Conservation (phyloP, 2,329 filamentous ascomycete genomes). For the Cryphonectria nitschkei region DNA sequence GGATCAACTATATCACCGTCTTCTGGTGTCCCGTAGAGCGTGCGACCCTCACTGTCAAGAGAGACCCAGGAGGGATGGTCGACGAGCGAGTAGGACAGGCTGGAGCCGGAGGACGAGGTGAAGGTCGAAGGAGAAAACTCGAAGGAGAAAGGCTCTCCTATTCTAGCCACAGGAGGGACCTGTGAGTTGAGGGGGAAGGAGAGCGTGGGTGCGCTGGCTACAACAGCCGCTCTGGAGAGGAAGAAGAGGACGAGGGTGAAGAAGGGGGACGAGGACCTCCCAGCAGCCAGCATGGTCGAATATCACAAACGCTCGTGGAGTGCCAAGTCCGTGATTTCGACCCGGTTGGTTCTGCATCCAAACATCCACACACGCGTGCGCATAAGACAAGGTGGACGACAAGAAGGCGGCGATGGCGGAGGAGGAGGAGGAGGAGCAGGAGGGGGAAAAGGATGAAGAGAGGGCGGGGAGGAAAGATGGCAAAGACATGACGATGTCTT, state of each 20-base stretch:
- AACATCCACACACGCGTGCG: neutral
- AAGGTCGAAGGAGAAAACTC: constrained; percentile 77
- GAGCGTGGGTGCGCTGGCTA: constrained; percentile 45
- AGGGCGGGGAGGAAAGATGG: constrained; percentile 10
- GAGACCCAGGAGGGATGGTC: constrained; percentile 74
- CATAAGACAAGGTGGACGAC: neutral
- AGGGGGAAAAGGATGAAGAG: neutral
- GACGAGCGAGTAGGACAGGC: constrained; percentile 68
- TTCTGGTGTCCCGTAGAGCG: constrained; percentile 71
- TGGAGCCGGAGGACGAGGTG: constrained; percentile 53
- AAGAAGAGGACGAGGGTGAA: constrained; percentile 33
- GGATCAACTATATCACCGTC: constrained; percentile 48
- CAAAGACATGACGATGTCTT: constrained; percentile 20
- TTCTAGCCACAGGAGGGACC: constrained; percentile 76
- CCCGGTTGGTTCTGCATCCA: constrained; percentile 4
- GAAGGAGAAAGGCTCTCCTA: constrained; percentile 70
- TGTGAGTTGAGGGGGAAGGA: constrained; percentile 83
- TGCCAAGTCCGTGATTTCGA: constrained; percentile 17
- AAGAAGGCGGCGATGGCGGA: neutral
- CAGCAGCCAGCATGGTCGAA: constrained; percentile 25
- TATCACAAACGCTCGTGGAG: constrained; percentile 23
- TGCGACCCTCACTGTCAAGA: constrained; percentile 66
- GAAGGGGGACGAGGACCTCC: constrained; percentile 31
- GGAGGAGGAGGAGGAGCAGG: constrained; percentile 3
- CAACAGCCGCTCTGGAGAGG: constrained; percentile 37